These are phyloP conservation scores for Dryas integrifolia DNA, from an alignment of 331 rosid species.

Conservation along the genomic window DNA sequence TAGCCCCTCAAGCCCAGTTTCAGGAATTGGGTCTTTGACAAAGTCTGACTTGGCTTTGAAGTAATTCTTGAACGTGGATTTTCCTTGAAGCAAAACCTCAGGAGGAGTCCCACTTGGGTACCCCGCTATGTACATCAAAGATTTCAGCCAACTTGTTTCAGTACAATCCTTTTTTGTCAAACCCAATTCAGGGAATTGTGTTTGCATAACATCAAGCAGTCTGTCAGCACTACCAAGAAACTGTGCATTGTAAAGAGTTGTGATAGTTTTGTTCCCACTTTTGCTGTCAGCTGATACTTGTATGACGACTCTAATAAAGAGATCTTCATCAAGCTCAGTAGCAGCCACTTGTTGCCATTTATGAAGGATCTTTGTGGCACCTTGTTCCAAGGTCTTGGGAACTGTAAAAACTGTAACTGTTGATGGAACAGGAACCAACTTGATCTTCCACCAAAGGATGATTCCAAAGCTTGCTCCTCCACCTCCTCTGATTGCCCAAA, in stretches of 20 bases:
- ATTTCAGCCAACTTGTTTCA: conserved; percentile 70
- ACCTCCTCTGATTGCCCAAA: conserved; percentile 92
- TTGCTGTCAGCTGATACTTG: conserved; percentile 25
- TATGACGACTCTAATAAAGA: conserved; percentile 64
- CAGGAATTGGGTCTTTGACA: conserved; percentile 58
- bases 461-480: conserved; percentile 86
- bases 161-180: conserved; percentile 48
- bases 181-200: conserved; percentile 69
- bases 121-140: conserved; percentile 63
- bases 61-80: conserved; percentile 49
- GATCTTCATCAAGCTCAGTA: conserved; percentile 50
- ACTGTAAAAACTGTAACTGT: conserved; percentile 72
- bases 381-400: conserved; percentile 50
- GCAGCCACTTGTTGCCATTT: conserved; percentile 76
- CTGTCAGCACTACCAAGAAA: conserved; percentile 59
- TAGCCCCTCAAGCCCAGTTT: conserved; percentile 50
- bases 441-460: conserved; percentile 77
- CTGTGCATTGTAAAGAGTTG: conserved; percentile 50
- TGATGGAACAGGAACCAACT: conserved; percentile 67
- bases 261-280: conserved; percentile 44
- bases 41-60: conserved; percentile 90
- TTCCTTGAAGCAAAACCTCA: conserved; percentile 59
- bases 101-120: conserved; percentile 49
- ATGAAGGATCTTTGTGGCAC: conserved; percentile 49
- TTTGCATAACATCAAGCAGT: conserved; percentile 49